Conservation (phyloP, 257 asterid genomes). For the Nicotiana tomentosiformis region DNA sequence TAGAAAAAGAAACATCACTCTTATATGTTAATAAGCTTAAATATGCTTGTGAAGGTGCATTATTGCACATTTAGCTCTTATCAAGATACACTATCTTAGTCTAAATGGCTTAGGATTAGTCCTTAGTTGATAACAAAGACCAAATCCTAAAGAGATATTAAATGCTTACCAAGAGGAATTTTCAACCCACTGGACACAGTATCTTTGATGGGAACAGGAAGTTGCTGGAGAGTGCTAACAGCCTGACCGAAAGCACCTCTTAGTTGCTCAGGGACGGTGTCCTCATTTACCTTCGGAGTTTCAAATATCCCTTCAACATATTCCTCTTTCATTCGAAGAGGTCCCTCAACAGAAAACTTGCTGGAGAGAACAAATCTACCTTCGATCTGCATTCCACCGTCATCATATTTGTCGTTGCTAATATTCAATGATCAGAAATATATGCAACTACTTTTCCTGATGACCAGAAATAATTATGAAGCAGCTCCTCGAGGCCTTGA, state of each 20-base stretch:
- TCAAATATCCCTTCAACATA: slow-evolving; percentile 75
- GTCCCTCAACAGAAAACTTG: slow-evolving; percentile 79
- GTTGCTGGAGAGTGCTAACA: slow-evolving; percentile 62
- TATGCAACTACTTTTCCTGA: neutral
- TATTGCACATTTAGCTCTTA: neutral
- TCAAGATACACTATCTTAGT: neutral
- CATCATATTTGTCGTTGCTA: neutral
- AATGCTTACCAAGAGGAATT: slow-evolving; percentile 72
- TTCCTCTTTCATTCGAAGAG: slow-evolving; percentile 89
- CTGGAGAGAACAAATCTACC: slow-evolving; percentile 53
- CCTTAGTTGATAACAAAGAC: neutral
- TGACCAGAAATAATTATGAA: neutral
- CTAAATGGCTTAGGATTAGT: neutral
- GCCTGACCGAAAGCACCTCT: slow-evolving; percentile 65
- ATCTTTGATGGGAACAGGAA: slow-evolving; percentile 61
- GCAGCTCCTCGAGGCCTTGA: neutral
- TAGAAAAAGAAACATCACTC: neutral
- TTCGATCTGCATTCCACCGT: slow-evolving; percentile 59
- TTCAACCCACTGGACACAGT: slow-evolving; percentile 57
- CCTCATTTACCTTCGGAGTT: slow-evolving; percentile 72
- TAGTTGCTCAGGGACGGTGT: slow-evolving; percentile 64
- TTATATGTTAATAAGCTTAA: neutral
- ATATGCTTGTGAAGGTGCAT: neutral
- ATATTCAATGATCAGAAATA: neutral
- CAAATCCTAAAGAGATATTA: neutral